These are phyloP conservation scores for Ogataea paradorogensis DNA, from an alignment of 805 yeast genomes.

Conservation along the genomic window DNA sequence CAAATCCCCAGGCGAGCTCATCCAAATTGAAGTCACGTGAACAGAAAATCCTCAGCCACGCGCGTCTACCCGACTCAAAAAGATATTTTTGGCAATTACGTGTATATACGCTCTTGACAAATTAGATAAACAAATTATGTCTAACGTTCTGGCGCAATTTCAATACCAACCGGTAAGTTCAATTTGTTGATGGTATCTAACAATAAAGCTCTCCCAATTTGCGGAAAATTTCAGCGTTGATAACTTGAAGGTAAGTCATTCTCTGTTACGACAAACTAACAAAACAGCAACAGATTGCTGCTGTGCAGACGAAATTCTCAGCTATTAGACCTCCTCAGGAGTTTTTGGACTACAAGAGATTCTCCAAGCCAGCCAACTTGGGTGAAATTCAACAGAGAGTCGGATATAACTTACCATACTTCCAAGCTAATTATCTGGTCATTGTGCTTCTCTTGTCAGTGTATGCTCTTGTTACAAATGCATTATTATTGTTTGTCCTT, in stretches of 20 bases:
- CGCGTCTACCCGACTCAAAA: conserved; percentile 7
- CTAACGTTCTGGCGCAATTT: conserved; percentile 35
- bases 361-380: conserved; percentile 87
- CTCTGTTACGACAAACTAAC: neutral
- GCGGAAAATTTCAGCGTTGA: conserved; percentile 51
- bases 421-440: conserved; percentile 78
- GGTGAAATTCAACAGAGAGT: conserved; percentile 89
- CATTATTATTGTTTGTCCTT: conserved; percentile 79
- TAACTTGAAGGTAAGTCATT: conserved; percentile 36
- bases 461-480: conserved; percentile 85
- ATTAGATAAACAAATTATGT: conserved; percentile 8
- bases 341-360: conserved; percentile 84
- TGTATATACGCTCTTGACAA: conserved; percentile 5
- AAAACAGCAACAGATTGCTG: conserved; percentile 30
- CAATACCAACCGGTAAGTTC: conserved; percentile 40
- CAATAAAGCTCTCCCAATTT: conserved; percentile 38
- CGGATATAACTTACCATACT: conserved; percentile 80
- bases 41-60: neutral
- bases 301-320: conserved; percentile 62
- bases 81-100: conserved; percentile 10
- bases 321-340: conserved; percentile 87
- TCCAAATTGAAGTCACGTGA: conserved; percentile 15
- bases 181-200: conserved; percentile 7
- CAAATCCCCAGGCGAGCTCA: conserved; percentile 31
- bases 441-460: conserved; percentile 70